Evolutionary conservation across 768 basidiomycete genomes (phyloP), one percentile per base, ranked within the genome.

Genomic region (Thelephora ganbajun): DNA sequence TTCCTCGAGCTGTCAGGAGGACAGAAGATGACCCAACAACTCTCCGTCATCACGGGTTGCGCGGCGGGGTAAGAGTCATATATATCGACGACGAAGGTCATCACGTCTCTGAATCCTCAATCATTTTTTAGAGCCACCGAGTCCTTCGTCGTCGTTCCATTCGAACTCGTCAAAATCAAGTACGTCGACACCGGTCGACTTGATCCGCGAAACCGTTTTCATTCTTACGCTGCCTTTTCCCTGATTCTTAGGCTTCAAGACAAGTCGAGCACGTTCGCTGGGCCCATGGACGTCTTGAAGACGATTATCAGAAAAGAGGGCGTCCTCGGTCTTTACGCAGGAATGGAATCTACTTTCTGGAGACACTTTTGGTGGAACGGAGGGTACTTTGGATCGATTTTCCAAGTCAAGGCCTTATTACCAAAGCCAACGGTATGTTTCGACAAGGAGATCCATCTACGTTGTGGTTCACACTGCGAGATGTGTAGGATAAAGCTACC

Each of bases 281-380:
- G 96, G 2, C 93, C 96, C 0, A 73, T 91, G 61, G 93, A 94
- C 50, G 94, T 94, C 13, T 74, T 99, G 14, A 80, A 74, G 54
- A 79, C 88, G 55, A 70, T 91, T 23, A 62, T 96, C 43, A 71
- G 62, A 55, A 83, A 80, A 50, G 80, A 89, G 33, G 94, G 94
- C 23, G 44, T 85, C 3, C 65, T 97, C 0, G 93, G 58, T 16
- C 65, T 97, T 20, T 97, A 97, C 59, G 79, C 79, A 19, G 93
- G 96, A 33, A 93, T 98, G 85, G 96, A 98, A 61, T 77, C 90
- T 11, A 98, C 94, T 2, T 94, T 97, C 68, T 97, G 94, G 94
- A 87, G 84, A 57, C 88, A 92, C 56, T 56, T 89, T 26, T 83
- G 79, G 74, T 93, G 86, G 88, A 89, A 97, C 57, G 94, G 90